Evolutionary conservation across 805 yeast species (phyloP).

Genomic region (Hanseniaspora thailandica): DNA sequence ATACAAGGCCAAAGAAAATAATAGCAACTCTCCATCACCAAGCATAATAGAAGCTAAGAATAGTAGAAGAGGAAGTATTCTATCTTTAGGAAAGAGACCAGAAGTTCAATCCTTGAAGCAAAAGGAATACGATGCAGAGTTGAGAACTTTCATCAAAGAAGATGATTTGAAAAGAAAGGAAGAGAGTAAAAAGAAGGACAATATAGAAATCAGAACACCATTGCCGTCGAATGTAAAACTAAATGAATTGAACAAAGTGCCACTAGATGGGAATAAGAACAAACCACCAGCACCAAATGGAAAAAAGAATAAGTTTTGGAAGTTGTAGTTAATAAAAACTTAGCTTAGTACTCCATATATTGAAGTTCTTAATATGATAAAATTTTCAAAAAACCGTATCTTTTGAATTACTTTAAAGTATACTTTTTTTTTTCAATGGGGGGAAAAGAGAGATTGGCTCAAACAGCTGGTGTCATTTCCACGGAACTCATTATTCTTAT

Average conservation of each 20-base stretch:
- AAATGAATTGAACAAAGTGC: neutral
- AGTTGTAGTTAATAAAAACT: neutral
- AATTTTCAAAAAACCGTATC: too few species aligned
- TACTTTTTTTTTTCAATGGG: too few species aligned
- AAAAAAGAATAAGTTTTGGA: neutral
- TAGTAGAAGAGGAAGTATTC: conserved; percentile 7
- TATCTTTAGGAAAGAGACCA: neutral
- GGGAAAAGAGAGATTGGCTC: too few species aligned
- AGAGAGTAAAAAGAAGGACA: neutral
- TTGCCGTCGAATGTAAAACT: neutral
- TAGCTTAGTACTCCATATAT: too few species aligned
- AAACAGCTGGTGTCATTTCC: too few species aligned
- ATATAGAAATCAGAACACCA: neutral
- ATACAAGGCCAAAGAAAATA: conserved; percentile 40
- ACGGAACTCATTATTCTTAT: too few species aligned
- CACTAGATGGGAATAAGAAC: neutral
- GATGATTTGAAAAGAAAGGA: conserved; percentile 2
- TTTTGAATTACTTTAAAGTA: too few species aligned
- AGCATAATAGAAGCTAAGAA: neutral
- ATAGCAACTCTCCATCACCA: neutral
- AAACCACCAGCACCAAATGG: neutral
- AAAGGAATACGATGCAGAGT: neutral
- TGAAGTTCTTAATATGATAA: too few species aligned
- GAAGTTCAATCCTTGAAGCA: neutral
- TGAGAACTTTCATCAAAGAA: conserved; percentile 4